Percentiles rank a stretch among this genome's conserved stretches.
These are phyloP conservation scores for Spathaspora hagerdaliae DNA, from an alignment of 805 yeast genomes.

Conservation along the genomic window DNA sequence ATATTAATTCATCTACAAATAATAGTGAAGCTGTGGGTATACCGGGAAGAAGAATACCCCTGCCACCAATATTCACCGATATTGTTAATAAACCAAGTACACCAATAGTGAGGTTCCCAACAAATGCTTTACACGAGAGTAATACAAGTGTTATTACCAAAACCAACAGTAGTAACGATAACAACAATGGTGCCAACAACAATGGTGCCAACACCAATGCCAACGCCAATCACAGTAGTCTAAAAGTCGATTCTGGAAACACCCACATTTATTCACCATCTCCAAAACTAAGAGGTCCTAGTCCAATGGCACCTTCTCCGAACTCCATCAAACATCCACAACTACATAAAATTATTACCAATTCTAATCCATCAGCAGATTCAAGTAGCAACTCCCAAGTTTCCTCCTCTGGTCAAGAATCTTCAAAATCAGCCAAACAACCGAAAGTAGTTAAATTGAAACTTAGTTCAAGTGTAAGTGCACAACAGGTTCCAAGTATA, in stretches of 20 bases:
- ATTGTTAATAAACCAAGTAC: not conserved
- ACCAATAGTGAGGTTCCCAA: not conserved
- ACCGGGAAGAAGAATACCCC: not conserved
- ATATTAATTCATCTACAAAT: not conserved
- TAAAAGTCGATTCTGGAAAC: not conserved
- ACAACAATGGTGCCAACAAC: not conserved
- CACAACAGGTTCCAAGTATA: not conserved
- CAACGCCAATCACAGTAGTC: not conserved
- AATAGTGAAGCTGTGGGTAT: not conserved
- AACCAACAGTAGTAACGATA: not conserved
- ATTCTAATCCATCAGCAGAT: not conserved
- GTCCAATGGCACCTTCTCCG: not conserved
- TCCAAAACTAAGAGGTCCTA: not conserved
- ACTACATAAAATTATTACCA: not conserved
- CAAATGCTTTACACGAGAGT: not conserved
- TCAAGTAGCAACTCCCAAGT: not conserved
- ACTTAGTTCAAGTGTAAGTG: not conserved
- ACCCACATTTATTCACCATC: not conserved
- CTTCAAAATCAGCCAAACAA: not conserved
- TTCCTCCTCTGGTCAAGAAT: not conserved
- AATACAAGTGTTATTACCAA: not conserved
- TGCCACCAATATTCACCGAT: constrained; percentile 1
- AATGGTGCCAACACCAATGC: not conserved
- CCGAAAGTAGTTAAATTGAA: not conserved
- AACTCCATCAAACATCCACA: not conserved